Evolutionary conservation across 75 land plant species (phyloP).

Genomic region (Gnetum montanum): DNA sequence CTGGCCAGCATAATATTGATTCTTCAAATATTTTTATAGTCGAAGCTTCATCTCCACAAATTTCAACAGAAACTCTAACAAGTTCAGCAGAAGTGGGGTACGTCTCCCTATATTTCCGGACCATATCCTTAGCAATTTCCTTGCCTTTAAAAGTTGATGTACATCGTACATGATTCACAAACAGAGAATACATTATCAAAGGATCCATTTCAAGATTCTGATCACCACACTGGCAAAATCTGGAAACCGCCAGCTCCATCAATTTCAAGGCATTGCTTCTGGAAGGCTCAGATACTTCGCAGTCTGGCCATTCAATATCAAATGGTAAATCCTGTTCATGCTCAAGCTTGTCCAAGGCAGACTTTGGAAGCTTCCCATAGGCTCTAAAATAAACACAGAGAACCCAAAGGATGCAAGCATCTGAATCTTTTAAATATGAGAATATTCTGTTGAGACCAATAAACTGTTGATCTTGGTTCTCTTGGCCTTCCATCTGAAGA

Average conservation of each 20-base stretch:
- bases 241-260: slow-evolving; percentile 29
- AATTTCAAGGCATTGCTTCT: slow-evolving; percentile 22
- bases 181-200: slow-evolving; percentile 30
- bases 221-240: slow-evolving; percentile 7
- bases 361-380: slow-evolving; percentile 55
- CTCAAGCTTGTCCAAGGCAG: slow-evolving; percentile 34
- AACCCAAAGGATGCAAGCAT: slow-evolving; percentile 67
- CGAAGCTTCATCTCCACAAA: slow-evolving; percentile 7
- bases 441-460: slow-evolving; percentile 29
- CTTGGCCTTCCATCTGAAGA: too few species aligned
- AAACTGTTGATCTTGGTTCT: too few species aligned
- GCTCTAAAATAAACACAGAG: slow-evolving; percentile 53
- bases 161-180: slow-evolving; percentile 55
- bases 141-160: slow-evolving; percentile 33
- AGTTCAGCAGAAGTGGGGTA: slow-evolving; percentile 66
- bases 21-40: slow-evolving; percentile 45
- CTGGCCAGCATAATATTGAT: slow-evolving; percentile 52
- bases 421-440: slow-evolving; percentile 32
- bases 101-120: slow-evolving; percentile 21
- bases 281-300: slow-evolving; percentile 13
- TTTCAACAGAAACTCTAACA: slow-evolving; percentile 27
- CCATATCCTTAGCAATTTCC: slow-evolving; percentile 13
- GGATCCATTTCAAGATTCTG: slow-evolving; percentile 2
- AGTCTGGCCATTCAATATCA: slow-evolving; percentile 53
- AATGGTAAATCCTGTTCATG: slow-evolving; percentile 52